These are phyloP conservation scores for Psidium friedrichsthalianum DNA, from an alignment of 345 rosid species.

Conservation along the genomic window DNA sequence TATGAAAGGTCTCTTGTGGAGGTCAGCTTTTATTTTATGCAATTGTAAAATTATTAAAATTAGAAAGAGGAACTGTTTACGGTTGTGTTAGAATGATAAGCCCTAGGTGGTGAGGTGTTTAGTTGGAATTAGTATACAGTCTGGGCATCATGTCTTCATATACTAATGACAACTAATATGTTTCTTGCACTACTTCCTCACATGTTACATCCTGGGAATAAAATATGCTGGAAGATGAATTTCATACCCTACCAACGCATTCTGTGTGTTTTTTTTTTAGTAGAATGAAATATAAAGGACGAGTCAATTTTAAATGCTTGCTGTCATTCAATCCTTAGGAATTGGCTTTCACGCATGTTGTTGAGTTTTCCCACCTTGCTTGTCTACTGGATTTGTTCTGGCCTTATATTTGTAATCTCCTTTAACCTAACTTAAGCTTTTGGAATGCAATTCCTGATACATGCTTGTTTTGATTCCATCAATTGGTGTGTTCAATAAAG, in stretches of 20 bases:
- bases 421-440: background rate
- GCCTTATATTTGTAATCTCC: background rate
- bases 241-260: background rate
- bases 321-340: background rate
- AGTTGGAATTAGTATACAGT: background rate
- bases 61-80: background rate
- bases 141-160: background rate
- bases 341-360: background rate
- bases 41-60: conserved; percentile 3
- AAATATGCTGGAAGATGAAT: background rate
- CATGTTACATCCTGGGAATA: background rate
- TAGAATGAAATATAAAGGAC: background rate
- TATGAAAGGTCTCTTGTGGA: conserved; percentile 76
- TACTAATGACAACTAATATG: background rate
- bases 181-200: background rate
- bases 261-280: background rate
- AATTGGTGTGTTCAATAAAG: background rate
- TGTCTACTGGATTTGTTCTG: background rate
- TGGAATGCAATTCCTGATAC: background rate
- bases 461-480: background rate
- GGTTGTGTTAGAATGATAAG: background rate
- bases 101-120: background rate
- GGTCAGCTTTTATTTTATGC: conserved; percentile 24
- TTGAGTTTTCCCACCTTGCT: background rate
- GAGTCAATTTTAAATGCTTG: background rate